Percentiles rank a stretch among this genome's conserved stretches.
These are phyloP conservation scores for Fusarium duplospermum DNA, from an alignment of 2,329 filamentous ascomycete species.

Conservation along the genomic window DNA sequence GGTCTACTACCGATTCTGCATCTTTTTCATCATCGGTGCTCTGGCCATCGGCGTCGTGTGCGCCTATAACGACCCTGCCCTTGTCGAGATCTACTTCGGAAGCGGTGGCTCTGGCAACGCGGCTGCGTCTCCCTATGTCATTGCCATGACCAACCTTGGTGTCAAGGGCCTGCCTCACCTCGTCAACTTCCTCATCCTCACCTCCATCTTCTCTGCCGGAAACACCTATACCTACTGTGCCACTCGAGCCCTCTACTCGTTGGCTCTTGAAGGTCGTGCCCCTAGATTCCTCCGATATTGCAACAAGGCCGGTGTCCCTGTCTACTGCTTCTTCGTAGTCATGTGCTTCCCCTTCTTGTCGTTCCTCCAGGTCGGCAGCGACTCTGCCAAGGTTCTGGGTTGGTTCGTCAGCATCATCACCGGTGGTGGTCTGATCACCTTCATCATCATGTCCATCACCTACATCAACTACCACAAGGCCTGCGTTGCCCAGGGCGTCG, in stretches of 20 bases:
- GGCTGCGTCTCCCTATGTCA: conserved; percentile 58
- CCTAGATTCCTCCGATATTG: conserved; percentile 66
- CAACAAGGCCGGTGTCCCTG: conserved; percentile 69
- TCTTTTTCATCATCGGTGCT: conserved; percentile 48
- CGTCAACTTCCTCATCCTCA: conserved; percentile 63
- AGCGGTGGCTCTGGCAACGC: conserved; percentile 54
- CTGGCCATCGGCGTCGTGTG: conserved; percentile 70
- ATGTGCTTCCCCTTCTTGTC: conserved; percentile 64
- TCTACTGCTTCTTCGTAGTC: conserved; percentile 65
- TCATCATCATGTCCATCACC: conserved; percentile 62
- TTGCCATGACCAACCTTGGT: conserved; percentile 62
- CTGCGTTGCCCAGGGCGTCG: conserved; percentile 61
- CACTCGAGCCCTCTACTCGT: conserved; percentile 60
- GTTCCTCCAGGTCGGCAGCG: conserved; percentile 61
- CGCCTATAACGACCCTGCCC: conserved; percentile 66
- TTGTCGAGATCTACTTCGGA: conserved; percentile 62
- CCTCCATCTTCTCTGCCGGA: conserved; percentile 48
- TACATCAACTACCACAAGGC: conserved; percentile 63
- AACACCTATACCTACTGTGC: conserved; percentile 58
- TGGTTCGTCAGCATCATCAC: conserved; percentile 68
- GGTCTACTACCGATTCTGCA: conserved; percentile 63
- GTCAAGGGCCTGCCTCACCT: conserved; percentile 65
- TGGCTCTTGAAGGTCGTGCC: conserved; percentile 61
- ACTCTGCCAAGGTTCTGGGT: conserved; percentile 60
- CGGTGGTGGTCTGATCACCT: conserved; percentile 69